Conservation (phyloP, 495 filamentous ascomycete genomes). For the Neurospora intermedia region DNA sequence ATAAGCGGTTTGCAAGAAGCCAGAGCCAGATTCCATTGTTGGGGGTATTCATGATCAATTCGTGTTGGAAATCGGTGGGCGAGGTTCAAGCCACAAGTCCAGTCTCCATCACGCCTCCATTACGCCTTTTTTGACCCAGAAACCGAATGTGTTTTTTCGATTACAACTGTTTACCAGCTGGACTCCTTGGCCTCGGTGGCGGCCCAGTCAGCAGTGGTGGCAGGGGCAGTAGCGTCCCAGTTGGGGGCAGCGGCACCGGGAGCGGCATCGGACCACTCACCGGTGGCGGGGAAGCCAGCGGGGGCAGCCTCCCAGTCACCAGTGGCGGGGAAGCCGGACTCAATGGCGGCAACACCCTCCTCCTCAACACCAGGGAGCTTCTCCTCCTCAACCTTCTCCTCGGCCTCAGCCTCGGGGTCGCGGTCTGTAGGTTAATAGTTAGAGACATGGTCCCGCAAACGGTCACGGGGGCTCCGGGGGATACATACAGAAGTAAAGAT, state of each 20-base stretch:
- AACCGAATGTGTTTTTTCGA: conserved; percentile 13
- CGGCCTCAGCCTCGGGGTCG: conserved; percentile 96
- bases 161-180: conserved; percentile 48
- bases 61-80: conserved; percentile 10
- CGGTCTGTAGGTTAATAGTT: conserved; percentile 49
- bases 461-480: neutral
- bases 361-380: conserved; percentile 73
- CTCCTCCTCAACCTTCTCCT: conserved; percentile 68
- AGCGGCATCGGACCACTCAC: conserved; percentile 36
- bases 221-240: conserved; percentile 57
- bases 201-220: conserved; percentile 55
- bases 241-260: conserved; percentile 46
- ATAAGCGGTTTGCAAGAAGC: conserved; percentile 8
- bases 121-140: conserved; percentile 17
- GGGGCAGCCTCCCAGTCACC: conserved; percentile 63
- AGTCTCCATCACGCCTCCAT: conserved; percentile 13
- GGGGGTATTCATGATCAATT: conserved; percentile 11
- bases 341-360: conserved; percentile 66
- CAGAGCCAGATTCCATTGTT: conserved; percentile 4
- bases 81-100: conserved; percentile 13
- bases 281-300: conserved; percentile 53
- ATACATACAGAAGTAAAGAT: conserved; percentile 89
- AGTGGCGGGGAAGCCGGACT: conserved; percentile 54
- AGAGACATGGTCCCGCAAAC: conserved; percentile 1
- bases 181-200: conserved; percentile 47